A percentile compares a stretch with the other conserved stretches of the same genome.
phyloP scores from a whole-genome alignment of 306 rosid species.

The Begonia loranthoides region DNA sequence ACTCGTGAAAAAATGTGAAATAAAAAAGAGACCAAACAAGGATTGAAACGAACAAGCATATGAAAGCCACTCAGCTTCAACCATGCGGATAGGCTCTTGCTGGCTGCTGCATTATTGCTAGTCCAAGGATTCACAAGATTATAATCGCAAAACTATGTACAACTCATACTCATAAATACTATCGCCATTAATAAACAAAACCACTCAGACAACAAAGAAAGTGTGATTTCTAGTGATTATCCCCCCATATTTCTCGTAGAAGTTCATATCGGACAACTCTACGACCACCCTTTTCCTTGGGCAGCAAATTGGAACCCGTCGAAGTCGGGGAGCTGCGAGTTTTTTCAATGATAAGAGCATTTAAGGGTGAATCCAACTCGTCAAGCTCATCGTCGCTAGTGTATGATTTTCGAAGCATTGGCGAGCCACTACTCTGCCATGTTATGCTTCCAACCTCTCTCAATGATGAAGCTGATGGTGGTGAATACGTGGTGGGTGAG shows the following conservation, averaged over 20 bases:
- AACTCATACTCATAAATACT: too few species aligned
- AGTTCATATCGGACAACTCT: slow-evolving; percentile 52
- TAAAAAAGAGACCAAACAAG: too few species aligned
- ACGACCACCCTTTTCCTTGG: slow-evolving; percentile 24
- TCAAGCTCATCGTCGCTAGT: slow-evolving; percentile 85
- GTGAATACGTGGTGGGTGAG: slow-evolving; percentile 41
- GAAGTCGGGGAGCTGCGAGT: slow-evolving; percentile 13
- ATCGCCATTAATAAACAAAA: too few species aligned
- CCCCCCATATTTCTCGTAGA: slow-evolving; percentile 63
- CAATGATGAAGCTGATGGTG: slow-evolving; percentile 46
- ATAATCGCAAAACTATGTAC: too few species aligned
- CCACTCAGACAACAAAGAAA: too few species aligned
- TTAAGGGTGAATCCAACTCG: slow-evolving; percentile 67
- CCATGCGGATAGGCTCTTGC: too few species aligned
- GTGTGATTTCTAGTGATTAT: slow-evolving; percentile 17
- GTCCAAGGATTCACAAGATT: too few species aligned
- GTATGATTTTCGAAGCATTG: slow-evolving; percentile 42
- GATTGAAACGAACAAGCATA: too few species aligned
- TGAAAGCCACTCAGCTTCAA: too few species aligned
- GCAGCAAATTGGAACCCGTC: slow-evolving; percentile 13
- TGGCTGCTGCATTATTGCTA: too few species aligned
- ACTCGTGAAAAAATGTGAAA: too few species aligned
- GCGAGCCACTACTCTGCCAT: slow-evolving; percentile 32
- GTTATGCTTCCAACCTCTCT: slow-evolving; percentile 39
- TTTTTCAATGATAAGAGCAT: slow-evolving; percentile 44